A percentile compares a stretch with the other conserved stretches of the same genome.
These are phyloP conservation scores for Zygosaccharomyces sapae DNA, from an alignment of 1,139 yeast genomes.

Conservation along the genomic window DNA sequence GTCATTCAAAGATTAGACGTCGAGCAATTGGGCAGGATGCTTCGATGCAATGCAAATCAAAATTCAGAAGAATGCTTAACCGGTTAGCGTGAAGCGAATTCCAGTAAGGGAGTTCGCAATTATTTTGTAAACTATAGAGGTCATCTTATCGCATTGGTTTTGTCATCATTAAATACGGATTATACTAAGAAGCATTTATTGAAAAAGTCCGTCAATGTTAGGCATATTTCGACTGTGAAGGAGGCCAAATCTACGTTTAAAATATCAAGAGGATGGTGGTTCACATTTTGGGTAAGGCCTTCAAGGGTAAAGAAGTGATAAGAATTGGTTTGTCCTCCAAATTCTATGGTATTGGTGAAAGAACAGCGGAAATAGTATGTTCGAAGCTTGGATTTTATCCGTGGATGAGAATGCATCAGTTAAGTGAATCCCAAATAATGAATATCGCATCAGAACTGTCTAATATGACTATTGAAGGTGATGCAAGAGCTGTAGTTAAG, in stretches of 20 bases:
- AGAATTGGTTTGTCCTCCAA: conserved; percentile 69
- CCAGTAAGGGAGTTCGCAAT: background rate
- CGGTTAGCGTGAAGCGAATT: no score
- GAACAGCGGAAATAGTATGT: conserved; percentile 73
- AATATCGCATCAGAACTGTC: conserved; percentile 83
- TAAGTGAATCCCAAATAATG: conserved; percentile 82
- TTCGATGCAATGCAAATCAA: conserved; percentile 7
- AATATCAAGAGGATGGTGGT: conserved; percentile 51
- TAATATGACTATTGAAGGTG: conserved; percentile 79
- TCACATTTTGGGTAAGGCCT: conserved; percentile 69
- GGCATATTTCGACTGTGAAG: background rate
- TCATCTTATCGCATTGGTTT: background rate
- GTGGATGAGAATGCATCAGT: conserved; percentile 87
- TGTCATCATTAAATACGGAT: conserved; percentile 6
- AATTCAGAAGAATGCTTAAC: background rate
- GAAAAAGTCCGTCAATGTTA: background rate
- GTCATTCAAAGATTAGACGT: conserved; percentile 72
- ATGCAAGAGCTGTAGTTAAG: conserved; percentile 70
- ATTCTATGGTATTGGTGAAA: conserved; percentile 79
- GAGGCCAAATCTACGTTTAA: no score
- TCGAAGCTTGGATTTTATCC: conserved; percentile 90
- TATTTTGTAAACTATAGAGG: background rate
- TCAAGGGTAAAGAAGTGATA: conserved; percentile 49
- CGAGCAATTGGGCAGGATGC: conserved; percentile 38
- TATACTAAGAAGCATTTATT: background rate